Conservation (phyloP, 2,329 filamentous ascomycete species). For the Mycogone perniciosa region DNA sequence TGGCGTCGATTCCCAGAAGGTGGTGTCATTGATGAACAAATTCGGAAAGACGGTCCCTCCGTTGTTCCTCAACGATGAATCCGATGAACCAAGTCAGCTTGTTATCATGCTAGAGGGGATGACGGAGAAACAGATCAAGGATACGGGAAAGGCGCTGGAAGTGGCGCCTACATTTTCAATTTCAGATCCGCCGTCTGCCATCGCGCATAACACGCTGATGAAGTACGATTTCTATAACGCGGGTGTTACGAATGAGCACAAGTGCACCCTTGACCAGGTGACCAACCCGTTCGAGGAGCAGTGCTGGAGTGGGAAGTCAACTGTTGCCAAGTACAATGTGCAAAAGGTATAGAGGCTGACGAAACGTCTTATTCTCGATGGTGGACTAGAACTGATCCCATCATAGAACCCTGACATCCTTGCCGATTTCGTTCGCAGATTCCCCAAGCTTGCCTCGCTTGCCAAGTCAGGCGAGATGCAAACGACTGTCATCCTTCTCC, state of each 20-base stretch:
- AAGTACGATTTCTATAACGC: slow-evolving; percentile 35
- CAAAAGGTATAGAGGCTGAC: slow-evolving; percentile 31
- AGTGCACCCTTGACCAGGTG: slow-evolving; percentile 34
- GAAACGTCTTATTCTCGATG: not conserved
- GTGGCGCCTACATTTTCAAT: slow-evolving; percentile 43
- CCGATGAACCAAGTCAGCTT: slow-evolving; percentile 43
- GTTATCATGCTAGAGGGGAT: slow-evolving; percentile 55
- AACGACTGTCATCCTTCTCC: slow-evolving; percentile 50
- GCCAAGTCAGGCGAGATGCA: slow-evolving; percentile 47
- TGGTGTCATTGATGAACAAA: slow-evolving; percentile 51
- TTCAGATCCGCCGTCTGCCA: slow-evolving; percentile 37
- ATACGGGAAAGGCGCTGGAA: slow-evolving; percentile 33
- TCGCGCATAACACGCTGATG: slow-evolving; percentile 37
- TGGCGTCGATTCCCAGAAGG: slow-evolving; percentile 36
- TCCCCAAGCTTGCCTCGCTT: slow-evolving; percentile 39
- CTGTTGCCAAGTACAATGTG: slow-evolving; percentile 39
- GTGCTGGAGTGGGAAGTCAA: slow-evolving; percentile 40
- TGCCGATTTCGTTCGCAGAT: slow-evolving; percentile 36
- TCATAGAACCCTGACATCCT: slow-evolving; percentile 36
- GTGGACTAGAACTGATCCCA: not conserved
- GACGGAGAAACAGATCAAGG: slow-evolving; percentile 38
- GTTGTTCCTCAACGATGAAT: slow-evolving; percentile 40
- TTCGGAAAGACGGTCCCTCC: slow-evolving; percentile 49
- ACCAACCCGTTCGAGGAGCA: slow-evolving; percentile 36
- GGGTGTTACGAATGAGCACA: slow-evolving; percentile 29